phyloP scores from a whole-genome alignment of 257 asterid genomes.

The Lycium barbarum region DNA sequence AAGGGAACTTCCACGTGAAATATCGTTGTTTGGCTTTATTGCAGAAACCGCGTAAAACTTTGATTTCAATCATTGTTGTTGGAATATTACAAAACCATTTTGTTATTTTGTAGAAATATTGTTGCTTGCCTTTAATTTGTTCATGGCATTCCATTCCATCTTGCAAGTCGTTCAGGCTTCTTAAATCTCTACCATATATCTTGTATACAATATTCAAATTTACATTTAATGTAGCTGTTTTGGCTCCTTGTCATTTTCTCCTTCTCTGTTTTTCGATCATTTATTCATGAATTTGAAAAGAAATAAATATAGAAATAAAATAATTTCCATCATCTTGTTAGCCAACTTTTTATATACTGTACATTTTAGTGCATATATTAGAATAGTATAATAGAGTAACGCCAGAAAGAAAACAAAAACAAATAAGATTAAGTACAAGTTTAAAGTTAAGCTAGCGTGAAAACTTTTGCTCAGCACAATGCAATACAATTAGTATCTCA shows the following conservation, averaged over 20 bases:
- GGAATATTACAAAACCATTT: background rate
- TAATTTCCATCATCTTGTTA: background rate
- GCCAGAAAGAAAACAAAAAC: background rate
- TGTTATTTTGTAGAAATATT: no score
- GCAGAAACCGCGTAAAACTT: background rate
- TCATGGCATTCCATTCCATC: background rate
- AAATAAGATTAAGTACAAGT: background rate
- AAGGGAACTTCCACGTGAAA: constrained; percentile 1
- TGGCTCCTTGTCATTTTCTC: background rate
- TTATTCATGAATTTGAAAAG: background rate
- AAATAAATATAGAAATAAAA: background rate
- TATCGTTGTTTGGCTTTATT: background rate
- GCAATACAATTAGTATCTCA: background rate
- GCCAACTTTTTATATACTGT: background rate
- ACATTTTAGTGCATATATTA: background rate
- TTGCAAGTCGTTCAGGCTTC: background rate
- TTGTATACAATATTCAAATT: no score
- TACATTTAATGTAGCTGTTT: background rate
- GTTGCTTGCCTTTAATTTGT: no score
- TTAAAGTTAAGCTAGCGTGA: background rate
- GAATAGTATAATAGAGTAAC: background rate
- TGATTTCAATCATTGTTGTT: constrained; percentile 1
- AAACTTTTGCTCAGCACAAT: background rate
- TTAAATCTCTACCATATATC: background rate
- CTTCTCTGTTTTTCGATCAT: background rate